Conservation (phyloP, 2,329 filamentous ascomycete genomes). For the Lasiodiplodia theobromae region DNA sequence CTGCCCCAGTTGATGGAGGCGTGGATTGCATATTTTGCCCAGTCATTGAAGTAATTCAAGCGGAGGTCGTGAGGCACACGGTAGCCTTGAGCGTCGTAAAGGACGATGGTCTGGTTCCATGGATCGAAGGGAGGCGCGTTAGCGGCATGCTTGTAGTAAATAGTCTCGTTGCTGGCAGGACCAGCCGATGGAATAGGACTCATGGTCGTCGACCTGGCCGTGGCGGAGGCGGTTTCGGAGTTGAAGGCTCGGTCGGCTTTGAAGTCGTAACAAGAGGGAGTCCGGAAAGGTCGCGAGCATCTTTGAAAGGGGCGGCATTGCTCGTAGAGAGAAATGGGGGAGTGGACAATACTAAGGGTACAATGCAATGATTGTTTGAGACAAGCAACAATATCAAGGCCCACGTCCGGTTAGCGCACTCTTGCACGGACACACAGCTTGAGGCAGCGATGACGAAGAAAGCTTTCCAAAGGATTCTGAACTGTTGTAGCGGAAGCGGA, state of each 20-base stretch:
- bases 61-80: constrained; percentile 46
- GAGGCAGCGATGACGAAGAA: background rate
- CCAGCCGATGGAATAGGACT: background rate
- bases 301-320: background rate
- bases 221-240: background rate
- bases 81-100: constrained; percentile 55
- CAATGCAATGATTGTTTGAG: constrained; percentile 26
- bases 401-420: constrained; percentile 3
- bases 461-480: background rate
- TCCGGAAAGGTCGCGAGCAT: background rate
- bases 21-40: constrained; percentile 56
- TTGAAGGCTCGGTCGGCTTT: no score
- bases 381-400: constrained; percentile 28
- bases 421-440: background rate
- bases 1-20: constrained; percentile 70
- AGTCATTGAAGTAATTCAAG: constrained; percentile 54
- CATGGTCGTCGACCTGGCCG: background rate
- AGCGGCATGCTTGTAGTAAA: background rate
- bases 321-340: background rate
- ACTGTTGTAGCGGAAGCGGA: no score
- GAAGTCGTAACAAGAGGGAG: background rate
- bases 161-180: background rate
- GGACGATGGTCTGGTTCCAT: constrained; percentile 59
- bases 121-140: constrained; percentile 50
- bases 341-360: constrained; percentile 12